Percentiles rank a stretch among this genome's conserved stretches.
phyloP scores from a whole-genome alignment of 164 flowering plant genomes.

The Nymphaea thermarum region DNA sequence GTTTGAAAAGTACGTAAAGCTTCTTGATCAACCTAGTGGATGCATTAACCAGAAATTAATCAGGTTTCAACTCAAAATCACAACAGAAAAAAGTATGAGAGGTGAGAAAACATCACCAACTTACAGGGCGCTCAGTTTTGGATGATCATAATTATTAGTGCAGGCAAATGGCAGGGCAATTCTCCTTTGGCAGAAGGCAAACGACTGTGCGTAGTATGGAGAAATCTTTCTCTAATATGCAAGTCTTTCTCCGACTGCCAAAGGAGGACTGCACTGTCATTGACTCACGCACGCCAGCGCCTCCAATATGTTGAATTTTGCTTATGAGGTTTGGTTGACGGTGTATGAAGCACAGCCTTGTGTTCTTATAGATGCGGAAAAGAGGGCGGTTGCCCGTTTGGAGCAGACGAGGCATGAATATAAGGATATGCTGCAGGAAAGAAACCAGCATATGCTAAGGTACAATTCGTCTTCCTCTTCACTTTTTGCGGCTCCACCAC shows the following conservation, averaged over 20 bases:
- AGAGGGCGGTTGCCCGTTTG: background rate
- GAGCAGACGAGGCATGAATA: background rate
- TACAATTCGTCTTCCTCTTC: background rate
- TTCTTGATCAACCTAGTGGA: no score
- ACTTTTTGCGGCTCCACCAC: background rate
- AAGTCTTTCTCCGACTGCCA: constrained; percentile 17
- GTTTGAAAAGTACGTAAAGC: no score
- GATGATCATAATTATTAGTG: constrained; percentile 2
- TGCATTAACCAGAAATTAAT: no score
- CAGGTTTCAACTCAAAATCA: no score
- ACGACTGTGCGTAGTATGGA: constrained; percentile 6
- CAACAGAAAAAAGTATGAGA: no score
- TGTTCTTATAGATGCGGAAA: background rate
- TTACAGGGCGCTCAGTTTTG: no score
- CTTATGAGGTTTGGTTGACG: background rate
- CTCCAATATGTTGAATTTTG: background rate
- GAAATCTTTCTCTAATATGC: background rate
- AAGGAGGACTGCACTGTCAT: constrained; percentile 41
- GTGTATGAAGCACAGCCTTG: background rate
- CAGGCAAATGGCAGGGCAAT: constrained; percentile 48
- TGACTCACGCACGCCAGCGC: background rate
- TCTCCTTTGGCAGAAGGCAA: constrained; percentile 39
- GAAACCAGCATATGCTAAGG: background rate
- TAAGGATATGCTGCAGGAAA: background rate
- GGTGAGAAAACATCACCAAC: no score